phyloP scores from a whole-genome alignment of 345 rosid genomes.

The Eucalyptus curtisii region DNA sequence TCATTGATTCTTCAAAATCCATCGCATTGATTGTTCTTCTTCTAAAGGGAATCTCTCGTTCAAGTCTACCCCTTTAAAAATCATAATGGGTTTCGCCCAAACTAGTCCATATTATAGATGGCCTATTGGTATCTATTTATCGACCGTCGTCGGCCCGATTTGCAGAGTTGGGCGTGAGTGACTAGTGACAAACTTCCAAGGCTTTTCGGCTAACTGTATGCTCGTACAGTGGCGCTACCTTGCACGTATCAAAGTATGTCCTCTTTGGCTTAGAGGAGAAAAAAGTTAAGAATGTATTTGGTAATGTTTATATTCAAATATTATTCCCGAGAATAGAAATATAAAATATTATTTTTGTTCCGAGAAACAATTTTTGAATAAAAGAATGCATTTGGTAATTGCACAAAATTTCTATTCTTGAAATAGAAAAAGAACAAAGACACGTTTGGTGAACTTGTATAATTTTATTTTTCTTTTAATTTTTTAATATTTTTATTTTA shows the following conservation, averaged over 20 bases:
- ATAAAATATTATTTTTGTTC: no score
- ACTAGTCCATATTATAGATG: neutral
- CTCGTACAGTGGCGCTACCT: accelerated
- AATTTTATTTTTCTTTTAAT: no score
- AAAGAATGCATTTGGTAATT: no score
- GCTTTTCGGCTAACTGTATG: accelerated
- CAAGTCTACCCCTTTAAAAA: neutral
- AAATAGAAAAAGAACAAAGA: no score
- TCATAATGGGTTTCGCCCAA: neutral
- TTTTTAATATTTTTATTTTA: no score
- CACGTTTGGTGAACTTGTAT: no score
- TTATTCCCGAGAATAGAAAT: no score
- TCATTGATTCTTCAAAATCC: neutral
- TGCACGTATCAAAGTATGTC: accelerated
- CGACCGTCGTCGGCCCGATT: accelerated
- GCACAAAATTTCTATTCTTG: no score
- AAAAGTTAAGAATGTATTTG: no score
- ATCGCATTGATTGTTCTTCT: neutral
- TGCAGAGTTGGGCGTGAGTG: neutral
- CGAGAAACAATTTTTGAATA: no score
- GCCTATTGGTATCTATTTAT: neutral
- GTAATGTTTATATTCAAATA: no score
- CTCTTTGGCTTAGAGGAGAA: neutral
- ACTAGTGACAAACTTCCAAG: neutral
- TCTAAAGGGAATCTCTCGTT: accelerated